Evolutionary conservation across 2,329 filamentous ascomycete genomes (phyloP).

Genomic region (Cordyceps militaris): DNA sequence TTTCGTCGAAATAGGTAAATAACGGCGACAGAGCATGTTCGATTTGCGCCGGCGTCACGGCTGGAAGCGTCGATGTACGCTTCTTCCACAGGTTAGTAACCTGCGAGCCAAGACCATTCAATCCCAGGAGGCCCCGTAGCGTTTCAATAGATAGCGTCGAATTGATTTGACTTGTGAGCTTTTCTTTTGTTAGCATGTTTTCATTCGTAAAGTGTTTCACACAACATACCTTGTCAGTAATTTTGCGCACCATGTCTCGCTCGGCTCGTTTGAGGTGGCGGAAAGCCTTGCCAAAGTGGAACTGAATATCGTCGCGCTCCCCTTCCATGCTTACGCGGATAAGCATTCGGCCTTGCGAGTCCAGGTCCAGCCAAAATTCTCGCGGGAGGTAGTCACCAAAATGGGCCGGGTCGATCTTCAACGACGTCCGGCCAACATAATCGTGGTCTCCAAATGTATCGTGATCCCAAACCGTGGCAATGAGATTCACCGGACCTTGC

Average conservation of each 20-base stretch:
- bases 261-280: conserved; percentile 91
- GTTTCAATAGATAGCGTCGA: conserved; percentile 79
- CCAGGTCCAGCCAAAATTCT: conserved; percentile 96
- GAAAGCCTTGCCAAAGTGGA: conserved; percentile 97
- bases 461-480: conserved; percentile 97
- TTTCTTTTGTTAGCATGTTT: conserved; percentile 17
- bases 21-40: conserved; percentile 76
- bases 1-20: conserved; percentile 94
- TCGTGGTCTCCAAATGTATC: conserved; percentile 96
- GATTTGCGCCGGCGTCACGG: conserved; percentile 64
- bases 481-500: conserved; percentile 82
- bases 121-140: conserved; percentile 65
- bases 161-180: conserved; percentile 91
- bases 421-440: conserved; percentile 90
- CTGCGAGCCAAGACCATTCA: conserved; percentile 60
- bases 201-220: neutral
- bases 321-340: conserved; percentile 97
- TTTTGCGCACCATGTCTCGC: conserved; percentile 94
- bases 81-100: conserved; percentile 65
- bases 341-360: conserved; percentile 85
- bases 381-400: conserved; percentile 93
- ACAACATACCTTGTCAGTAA: conserved; percentile 80
- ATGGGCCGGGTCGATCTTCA: conserved; percentile 96
- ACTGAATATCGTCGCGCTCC: conserved; percentile 95
- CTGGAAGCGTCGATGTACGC: conserved; percentile 44